A percentile compares a stretch with the other conserved stretches of the same genome.
phyloP scores from a whole-genome alignment of 805 yeast genomes.

The Wickerhamomyces hampshirensis region DNA sequence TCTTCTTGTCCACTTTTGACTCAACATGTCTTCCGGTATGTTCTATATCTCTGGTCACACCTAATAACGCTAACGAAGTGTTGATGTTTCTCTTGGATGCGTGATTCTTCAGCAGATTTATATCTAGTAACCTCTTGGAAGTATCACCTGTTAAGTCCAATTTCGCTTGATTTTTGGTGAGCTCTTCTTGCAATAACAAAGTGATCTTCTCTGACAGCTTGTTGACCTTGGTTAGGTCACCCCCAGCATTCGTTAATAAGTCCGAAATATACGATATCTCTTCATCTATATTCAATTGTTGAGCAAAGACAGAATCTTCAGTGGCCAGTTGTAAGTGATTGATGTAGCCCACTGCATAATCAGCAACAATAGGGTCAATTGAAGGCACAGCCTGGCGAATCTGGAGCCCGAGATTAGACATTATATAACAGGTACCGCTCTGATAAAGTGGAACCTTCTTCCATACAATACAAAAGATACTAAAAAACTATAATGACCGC shows the following conservation, averaged over 20 bases:
- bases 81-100: constrained; percentile 64
- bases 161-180: constrained; percentile 65
- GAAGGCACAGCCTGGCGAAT: constrained; percentile 84
- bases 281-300: constrained; percentile 56
- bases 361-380: constrained; percentile 79
- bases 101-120: constrained; percentile 64
- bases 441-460: not conserved
- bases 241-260: constrained; percentile 80
- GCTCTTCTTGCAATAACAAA: constrained; percentile 46
- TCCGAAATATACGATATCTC: constrained; percentile 68
- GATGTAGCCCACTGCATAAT: constrained; percentile 89
- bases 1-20: constrained; percentile 92
- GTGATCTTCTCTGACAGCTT: constrained; percentile 41
- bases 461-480: not conserved
- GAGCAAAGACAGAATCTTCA: constrained; percentile 77
- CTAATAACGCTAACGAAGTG: constrained; percentile 69
- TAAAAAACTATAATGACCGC: too few relatives aligned
- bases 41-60: constrained; percentile 80
- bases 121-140: constrained; percentile 78
- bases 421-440: too few relatives aligned
- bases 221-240: constrained; percentile 50
- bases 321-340: constrained; percentile 75
- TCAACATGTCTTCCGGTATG: constrained; percentile 90
- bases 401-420: constrained; percentile 43
- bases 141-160: constrained; percentile 80